Conservation (phyloP, 116 monocot genomes). For the Dioscorea cayenensis region DNA sequence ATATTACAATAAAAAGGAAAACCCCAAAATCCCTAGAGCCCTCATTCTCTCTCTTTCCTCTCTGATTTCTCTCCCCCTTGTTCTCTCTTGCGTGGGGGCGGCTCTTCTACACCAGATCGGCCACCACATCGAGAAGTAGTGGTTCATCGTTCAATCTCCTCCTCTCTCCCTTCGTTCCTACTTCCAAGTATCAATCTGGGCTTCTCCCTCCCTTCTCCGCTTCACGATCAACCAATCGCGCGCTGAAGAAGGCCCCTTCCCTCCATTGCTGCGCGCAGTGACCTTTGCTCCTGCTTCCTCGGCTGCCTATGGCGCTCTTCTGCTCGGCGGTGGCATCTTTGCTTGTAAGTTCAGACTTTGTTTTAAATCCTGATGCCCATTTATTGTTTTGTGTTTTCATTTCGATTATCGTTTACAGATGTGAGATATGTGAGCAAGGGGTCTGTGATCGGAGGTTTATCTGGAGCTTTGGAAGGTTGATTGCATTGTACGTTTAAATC, state of each 20-base stretch:
- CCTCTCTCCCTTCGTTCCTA: too few relatives aligned
- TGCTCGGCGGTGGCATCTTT: slow-evolving; percentile 67
- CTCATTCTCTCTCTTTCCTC: too few relatives aligned
- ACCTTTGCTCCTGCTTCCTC: slow-evolving; percentile 40
- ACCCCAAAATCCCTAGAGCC: too few relatives aligned
- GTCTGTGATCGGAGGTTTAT: slow-evolving; percentile 56
- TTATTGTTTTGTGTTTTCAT: neutral
- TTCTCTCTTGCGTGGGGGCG: too few relatives aligned
- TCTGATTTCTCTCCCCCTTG: too few relatives aligned
- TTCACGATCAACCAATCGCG: too few relatives aligned
- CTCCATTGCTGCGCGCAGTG: slow-evolving; percentile 26
- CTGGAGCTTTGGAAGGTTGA: slow-evolving; percentile 38
- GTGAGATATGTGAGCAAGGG: slow-evolving; percentile 64
- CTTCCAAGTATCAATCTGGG: too few relatives aligned
- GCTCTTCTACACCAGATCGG: too few relatives aligned
- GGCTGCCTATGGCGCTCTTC: slow-evolving; percentile 56
- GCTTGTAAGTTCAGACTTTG: slow-evolving; percentile 30
- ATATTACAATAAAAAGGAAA: too few relatives aligned
- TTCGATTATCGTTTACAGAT: slow-evolving; percentile 21
- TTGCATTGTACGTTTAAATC: slow-evolving; percentile 25
- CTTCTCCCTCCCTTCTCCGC: too few relatives aligned
- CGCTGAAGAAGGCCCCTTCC: neutral
- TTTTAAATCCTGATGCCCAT: neutral
- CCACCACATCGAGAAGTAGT: too few relatives aligned
- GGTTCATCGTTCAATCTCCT: too few relatives aligned